phyloP scores from a whole-genome alignment of 441 rosid species.

The Corymbia citriodora region DNA sequence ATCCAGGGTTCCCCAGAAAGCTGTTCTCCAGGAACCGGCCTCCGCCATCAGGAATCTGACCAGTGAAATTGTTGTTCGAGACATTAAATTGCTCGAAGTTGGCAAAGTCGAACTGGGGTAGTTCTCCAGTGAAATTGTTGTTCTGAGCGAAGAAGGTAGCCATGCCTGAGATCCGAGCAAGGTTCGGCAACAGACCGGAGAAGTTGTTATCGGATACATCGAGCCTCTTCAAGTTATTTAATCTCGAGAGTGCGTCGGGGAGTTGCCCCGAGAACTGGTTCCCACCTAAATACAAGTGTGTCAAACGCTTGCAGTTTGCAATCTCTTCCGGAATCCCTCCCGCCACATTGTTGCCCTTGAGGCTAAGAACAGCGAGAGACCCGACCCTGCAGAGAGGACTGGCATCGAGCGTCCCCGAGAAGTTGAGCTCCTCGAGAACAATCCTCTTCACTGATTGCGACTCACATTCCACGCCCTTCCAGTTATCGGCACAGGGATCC shows the following conservation, averaged over 20 bases:
- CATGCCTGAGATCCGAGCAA: conserved; percentile 34
- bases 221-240: conserved; percentile 41
- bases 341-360: conserved; percentile 25
- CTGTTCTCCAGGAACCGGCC: conserved; percentile 29
- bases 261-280: conserved; percentile 38
- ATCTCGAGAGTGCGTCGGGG: conserved; percentile 33
- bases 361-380: conserved; percentile 46
- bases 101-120: conserved; percentile 42
- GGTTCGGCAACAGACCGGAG: conserved; percentile 34
- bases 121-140: conserved; percentile 35
- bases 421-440: conserved; percentile 34
- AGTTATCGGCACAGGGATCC: conserved; percentile 45
- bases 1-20: conserved; percentile 36
- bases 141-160: conserved; percentile 35
- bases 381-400: conserved; percentile 26
- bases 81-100: conserved; percentile 40
- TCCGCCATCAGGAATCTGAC: conserved; percentile 40
- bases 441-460: conserved; percentile 25
- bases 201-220: conserved; percentile 39
- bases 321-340: conserved; percentile 34
- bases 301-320: conserved; percentile 31
- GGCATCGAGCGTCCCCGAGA: conserved; percentile 41
- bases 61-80: conserved; percentile 51
- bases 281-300: conserved; percentile 34
- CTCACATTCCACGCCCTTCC: conserved; percentile 41